Conservation (phyloP, 2,329 filamentous ascomycete species). For the Ophiostoma pallidulum region DNA sequence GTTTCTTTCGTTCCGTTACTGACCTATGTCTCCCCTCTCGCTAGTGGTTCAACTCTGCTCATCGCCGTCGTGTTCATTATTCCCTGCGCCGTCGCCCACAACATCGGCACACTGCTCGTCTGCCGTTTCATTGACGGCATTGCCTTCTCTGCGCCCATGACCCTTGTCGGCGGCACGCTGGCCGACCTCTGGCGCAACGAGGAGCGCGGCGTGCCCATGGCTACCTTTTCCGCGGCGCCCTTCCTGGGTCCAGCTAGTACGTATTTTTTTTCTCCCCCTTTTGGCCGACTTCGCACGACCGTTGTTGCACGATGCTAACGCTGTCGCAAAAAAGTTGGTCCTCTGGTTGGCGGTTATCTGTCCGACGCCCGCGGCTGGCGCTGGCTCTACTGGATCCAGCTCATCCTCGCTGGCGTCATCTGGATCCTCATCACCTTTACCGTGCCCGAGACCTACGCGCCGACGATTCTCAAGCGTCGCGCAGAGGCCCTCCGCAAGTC, state of each 20-base stretch:
- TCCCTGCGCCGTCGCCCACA: slow-evolving; percentile 66
- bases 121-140: slow-evolving; percentile 73
- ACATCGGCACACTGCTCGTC: slow-evolving; percentile 66
- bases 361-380: slow-evolving; percentile 21
- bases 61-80: slow-evolving; percentile 71
- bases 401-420: slow-evolving; percentile 61
- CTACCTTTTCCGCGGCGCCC: slow-evolving; percentile 71
- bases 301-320: slow-evolving; percentile 19
- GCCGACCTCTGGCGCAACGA: slow-evolving; percentile 79
- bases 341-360: slow-evolving; percentile 60
- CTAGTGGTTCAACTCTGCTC: slow-evolving; percentile 49
- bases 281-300: too few relatives aligned
- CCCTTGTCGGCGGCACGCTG: slow-evolving; percentile 70
- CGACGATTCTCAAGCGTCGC: slow-evolving; percentile 61
- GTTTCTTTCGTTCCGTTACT: background rate
- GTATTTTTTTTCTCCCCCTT: too few relatives aligned
- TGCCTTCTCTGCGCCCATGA: slow-evolving; percentile 79
- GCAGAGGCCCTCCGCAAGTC: slow-evolving; percentile 63
- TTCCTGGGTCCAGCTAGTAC: slow-evolving; percentile 75
- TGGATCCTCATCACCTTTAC: slow-evolving; percentile 76
- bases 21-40: background rate
- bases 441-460: slow-evolving; percentile 83
- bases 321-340: too few relatives aligned
- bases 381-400: slow-evolving; percentile 50
- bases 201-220: slow-evolving; percentile 80